Base-by-base conservation (phyloP, 768 basidiomycete genomes). In the Mrakia gelida region DNA sequence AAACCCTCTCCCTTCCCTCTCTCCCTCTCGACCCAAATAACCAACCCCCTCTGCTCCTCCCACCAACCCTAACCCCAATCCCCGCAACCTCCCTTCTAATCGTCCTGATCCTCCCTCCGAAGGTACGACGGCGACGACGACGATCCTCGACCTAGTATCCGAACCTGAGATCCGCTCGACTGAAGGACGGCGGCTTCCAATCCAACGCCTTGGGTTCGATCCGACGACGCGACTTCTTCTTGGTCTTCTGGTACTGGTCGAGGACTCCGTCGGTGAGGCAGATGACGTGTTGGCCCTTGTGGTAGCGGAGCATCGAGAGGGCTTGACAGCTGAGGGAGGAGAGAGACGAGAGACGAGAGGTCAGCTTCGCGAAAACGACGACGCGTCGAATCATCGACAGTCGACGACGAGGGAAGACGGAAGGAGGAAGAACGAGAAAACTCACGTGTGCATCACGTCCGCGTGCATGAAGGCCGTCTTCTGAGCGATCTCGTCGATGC, bases 391-490 rank as follows among this genome's bases (percentile, higher is more conserved):
- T n/a, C n/a, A n/a, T n/a, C n/a, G n/a, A n/a, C 1, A 13, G n/a
- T 16, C 10, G 10, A n/a, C 30, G 11, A 34, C 16, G 52, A 26
- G 52, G 5, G 32, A 38, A 16, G 38, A 62, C 21, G 2, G 10
- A 62, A 30, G 65, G 3, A 2, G 21, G 15, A 28, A 11, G 65
- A 18, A 15, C 5, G 18, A 52, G 9, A 7, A 21, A 38, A 90
- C 94, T 84, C 84, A 98, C 96, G 97, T 98, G 86, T 97, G 96
- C 92, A 96, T 94, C 77, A 99, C 91, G 84, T 99, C 97, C 43
- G 91, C 90, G 81, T 96, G 95, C 6, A 94, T 95, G 84, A 99
- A 95, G 23, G 93, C 88, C 4, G 96, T 98, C 86, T 90, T 92
- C 85, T 95, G 92, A 13, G 97, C 95, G 81, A 99, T 95, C 82